Conservation (phyloP, 2,329 filamentous ascomycete species). For the Colletotrichum sp. region DNA sequence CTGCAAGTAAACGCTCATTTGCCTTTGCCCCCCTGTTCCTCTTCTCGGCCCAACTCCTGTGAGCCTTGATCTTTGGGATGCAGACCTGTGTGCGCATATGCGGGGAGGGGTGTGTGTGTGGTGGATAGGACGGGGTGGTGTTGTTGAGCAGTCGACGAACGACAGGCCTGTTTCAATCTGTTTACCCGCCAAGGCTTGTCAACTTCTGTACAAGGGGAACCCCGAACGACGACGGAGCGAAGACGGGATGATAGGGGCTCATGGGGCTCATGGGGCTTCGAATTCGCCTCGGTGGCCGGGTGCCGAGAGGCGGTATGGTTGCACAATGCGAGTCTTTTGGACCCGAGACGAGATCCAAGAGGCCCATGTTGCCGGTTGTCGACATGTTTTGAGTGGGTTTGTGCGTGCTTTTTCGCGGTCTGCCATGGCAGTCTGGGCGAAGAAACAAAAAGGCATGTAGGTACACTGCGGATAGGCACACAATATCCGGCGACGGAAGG, state of each 20-base stretch:
- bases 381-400: not conserved
- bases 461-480: not conserved
- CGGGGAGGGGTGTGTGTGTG: not conserved
- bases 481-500: not conserved
- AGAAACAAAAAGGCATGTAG: not conserved
- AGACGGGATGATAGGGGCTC: slow-evolving; percentile 12
- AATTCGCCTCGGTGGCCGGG: not conserved
- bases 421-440: not conserved
- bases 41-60: slow-evolving; percentile 11
- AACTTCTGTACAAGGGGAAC: not conserved
- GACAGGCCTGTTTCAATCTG: slow-evolving; percentile 13
- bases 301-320: not conserved
- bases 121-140: not conserved
- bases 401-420: not conserved
- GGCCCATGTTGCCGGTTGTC: not conserved
- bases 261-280: not conserved
- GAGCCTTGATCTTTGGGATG: not conserved
- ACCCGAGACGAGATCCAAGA: slow-evolving; percentile 13
- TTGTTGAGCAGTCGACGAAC: not conserved
- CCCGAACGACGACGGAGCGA: not conserved
- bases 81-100: not conserved
- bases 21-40: not conserved
- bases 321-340: not conserved
- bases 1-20: not conserved
- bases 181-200: slow-evolving; percentile 11